Percentiles rank a stretch among this genome's conserved stretches.
Conservation (phyloP, 2,329 filamentous ascomycete species). For the Phaeoacremonium minimum region DNA sequence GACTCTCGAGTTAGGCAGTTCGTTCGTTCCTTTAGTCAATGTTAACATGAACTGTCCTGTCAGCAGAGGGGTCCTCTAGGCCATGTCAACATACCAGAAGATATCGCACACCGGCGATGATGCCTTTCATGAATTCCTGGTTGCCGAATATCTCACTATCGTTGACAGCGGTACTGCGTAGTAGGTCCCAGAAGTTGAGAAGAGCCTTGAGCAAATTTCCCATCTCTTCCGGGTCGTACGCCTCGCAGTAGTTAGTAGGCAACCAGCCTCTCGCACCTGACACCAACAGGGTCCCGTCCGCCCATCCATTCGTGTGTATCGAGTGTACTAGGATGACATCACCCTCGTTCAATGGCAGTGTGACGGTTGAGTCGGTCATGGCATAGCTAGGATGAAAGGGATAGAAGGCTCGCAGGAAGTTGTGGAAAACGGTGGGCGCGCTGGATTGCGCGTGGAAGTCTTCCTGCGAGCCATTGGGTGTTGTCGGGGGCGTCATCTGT, state of each 20-base stretch:
- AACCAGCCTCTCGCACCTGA: slow-evolving; percentile 91
- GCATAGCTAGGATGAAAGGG: slow-evolving; percentile 79
- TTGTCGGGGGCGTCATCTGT: slow-evolving; percentile 74
- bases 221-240: slow-evolving; percentile 87
- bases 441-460: slow-evolving; percentile 39
- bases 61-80: too few relatives aligned
- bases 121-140: slow-evolving; percentile 89
- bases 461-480: slow-evolving; percentile 66
- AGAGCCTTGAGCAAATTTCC: slow-evolving; percentile 79
- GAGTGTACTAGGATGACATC: slow-evolving; percentile 94
- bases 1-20: slow-evolving; percentile 84
- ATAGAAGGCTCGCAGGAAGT: slow-evolving; percentile 92
- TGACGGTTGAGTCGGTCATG: slow-evolving; percentile 80
- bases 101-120: slow-evolving; percentile 89
- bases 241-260: slow-evolving; percentile 96
- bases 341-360: slow-evolving; percentile 80
- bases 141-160: slow-evolving; percentile 78
- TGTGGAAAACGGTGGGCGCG: slow-evolving; percentile 73
- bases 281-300: slow-evolving; percentile 84
- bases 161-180: slow-evolving; percentile 71
- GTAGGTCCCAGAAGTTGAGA: slow-evolving; percentile 87
- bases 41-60: too few relatives aligned
- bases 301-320: slow-evolving; percentile 97
- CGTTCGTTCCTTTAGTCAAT: slow-evolving; percentile 68
- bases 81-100: slow-evolving; percentile 72